Evolutionary conservation across 768 basidiomycete species (phyloP).

Genomic region (Podaxis sp.): DNA sequence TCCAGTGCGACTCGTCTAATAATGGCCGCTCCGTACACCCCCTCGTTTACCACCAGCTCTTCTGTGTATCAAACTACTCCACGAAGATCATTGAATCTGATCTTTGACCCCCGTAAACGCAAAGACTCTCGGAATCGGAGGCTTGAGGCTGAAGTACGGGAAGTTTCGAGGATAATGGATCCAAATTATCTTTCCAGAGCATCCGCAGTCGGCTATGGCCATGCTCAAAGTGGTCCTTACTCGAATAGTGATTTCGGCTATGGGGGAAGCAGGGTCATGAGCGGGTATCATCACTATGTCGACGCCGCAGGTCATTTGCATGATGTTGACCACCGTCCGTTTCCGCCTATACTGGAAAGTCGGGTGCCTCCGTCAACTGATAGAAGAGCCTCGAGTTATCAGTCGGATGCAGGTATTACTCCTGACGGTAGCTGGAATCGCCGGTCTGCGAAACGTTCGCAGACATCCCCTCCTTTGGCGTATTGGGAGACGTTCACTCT

Average conservation of each 20-base stretch:
- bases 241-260: background rate
- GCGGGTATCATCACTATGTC: background rate
- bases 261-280: background rate
- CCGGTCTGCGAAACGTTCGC: background rate
- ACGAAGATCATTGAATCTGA: background rate
- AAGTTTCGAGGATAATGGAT: slow-evolving; percentile 10
- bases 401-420: no score
- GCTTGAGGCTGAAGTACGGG: background rate
- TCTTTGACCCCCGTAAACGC: background rate
- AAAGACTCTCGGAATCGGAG: background rate
- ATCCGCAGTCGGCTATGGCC: background rate
- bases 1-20: background rate
- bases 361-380: background rate
- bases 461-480: background rate
- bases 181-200: background rate
- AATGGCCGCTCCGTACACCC: background rate
- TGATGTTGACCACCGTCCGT: slow-evolving; percentile 11
- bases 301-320: slow-evolving; percentile 1
- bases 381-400: background rate
- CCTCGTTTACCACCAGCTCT: background rate
- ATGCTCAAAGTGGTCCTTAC: background rate
- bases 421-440: background rate
- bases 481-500: slow-evolving; percentile 13
- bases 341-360: background rate
- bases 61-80: background rate